Percentiles rank a stretch among this genome's conserved stretches.
Evolutionary conservation across 2,329 filamentous ascomycete species (phyloP).

Genomic region (Hyphodiscus sp.): DNA sequence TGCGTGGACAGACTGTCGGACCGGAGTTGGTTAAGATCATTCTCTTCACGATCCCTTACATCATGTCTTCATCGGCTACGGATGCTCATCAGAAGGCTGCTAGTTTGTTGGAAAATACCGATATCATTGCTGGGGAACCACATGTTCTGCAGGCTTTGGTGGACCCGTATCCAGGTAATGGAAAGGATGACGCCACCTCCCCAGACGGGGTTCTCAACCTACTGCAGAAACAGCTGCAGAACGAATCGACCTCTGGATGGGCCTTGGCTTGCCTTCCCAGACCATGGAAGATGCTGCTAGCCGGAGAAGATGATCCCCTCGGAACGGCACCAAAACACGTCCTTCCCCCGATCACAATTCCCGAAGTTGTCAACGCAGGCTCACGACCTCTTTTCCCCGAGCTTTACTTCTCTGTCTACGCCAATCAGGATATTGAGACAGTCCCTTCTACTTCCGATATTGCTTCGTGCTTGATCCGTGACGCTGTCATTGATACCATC

Average conservation of each 20-base stretch:
- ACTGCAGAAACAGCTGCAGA: conserved; percentile 78
- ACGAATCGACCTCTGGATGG: conserved; percentile 70
- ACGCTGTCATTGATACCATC: conserved; percentile 84
- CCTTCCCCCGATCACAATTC: conserved; percentile 70
- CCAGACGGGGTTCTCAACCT: conserved; percentile 71
- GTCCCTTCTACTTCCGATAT: conserved; percentile 74
- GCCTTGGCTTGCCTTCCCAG: conserved; percentile 62
- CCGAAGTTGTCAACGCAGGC: conserved; percentile 68
- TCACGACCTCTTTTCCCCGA: conserved; percentile 80
- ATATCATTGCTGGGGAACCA: conserved; percentile 84
- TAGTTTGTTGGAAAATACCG: conserved; percentile 84
- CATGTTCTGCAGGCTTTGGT: conserved; percentile 80
- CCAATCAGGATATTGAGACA: conserved; percentile 78
- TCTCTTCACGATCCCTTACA: conserved; percentile 86
- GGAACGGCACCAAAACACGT: conserved; percentile 62
- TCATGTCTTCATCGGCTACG: conserved; percentile 66
- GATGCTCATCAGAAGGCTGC: conserved; percentile 67
- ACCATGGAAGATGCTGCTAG: conserved; percentile 58
- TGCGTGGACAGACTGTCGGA: conserved; percentile 48
- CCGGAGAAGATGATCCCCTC: conserved; percentile 54
- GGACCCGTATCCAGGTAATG: conserved; percentile 70
- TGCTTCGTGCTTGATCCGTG: conserved; percentile 75
- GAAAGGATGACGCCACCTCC: conserved; percentile 53
- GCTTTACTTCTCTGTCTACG: conserved; percentile 88
- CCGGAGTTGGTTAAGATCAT: conserved; percentile 96